Evolutionary conservation across 495 filamentous ascomycete genomes (phyloP).

Genomic region (Apodospora peruviana): DNA sequence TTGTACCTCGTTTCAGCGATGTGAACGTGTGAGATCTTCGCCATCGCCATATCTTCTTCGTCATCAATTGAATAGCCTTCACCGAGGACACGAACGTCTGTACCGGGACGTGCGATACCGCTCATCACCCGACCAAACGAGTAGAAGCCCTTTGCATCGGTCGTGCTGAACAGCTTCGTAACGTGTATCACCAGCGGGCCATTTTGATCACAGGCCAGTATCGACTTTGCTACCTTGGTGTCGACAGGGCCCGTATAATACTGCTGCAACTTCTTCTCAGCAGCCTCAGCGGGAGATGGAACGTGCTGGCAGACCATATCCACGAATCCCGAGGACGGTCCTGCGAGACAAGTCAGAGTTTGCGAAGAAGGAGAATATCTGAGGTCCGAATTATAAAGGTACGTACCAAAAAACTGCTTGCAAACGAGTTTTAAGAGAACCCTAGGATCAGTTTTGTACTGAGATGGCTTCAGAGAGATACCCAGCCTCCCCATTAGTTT

Average conservation of each 20-base stretch:
- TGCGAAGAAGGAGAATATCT: neutral
- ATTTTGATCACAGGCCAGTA: slow-evolving; percentile 78
- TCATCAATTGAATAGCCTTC: slow-evolving; percentile 96
- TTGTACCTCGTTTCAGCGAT: slow-evolving; percentile 94
- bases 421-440: slow-evolving; percentile 85
- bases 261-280: slow-evolving; percentile 65
- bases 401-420: slow-evolving; percentile 81
- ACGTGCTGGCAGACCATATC: slow-evolving; percentile 92
- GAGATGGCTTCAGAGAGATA: slow-evolving; percentile 82
- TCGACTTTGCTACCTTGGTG: slow-evolving; percentile 71
- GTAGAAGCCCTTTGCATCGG: slow-evolving; percentile 82
- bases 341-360: slow-evolving; percentile 8
- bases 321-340: slow-evolving; percentile 77
- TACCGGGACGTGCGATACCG: slow-evolving; percentile 75
- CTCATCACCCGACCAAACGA: slow-evolving; percentile 91
- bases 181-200: slow-evolving; percentile 86
- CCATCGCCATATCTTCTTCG: slow-evolving; percentile 92
- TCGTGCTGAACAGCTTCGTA: slow-evolving; percentile 85
- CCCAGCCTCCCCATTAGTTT: slow-evolving; percentile 72
- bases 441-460: slow-evolving; percentile 84
- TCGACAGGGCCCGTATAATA: slow-evolving; percentile 97
- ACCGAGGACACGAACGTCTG: slow-evolving; percentile 84
- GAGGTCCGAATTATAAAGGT: neutral
- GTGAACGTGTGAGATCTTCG: slow-evolving; percentile 85
- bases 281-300: slow-evolving; percentile 79